A percentile compares a stretch with the other conserved stretches of the same genome.
Evolutionary conservation across 2,329 filamentous ascomycete genomes (phyloP).

Genomic region (Diaporthe vaccinii): DNA sequence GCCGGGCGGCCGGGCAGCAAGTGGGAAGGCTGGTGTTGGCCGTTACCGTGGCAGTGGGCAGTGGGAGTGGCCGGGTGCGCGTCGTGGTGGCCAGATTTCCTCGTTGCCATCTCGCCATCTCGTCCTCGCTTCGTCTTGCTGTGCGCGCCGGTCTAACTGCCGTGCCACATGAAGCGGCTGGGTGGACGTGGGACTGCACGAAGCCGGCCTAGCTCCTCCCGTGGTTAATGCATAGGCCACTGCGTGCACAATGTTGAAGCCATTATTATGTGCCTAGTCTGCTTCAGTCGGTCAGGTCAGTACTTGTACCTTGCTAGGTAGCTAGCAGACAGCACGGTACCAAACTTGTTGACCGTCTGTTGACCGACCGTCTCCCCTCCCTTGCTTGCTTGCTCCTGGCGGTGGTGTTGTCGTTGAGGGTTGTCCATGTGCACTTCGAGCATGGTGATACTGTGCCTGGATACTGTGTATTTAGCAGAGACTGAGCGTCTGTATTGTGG

Average conservation of each 20-base stretch:
- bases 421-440: not conserved
- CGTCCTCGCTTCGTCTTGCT: conserved; percentile 21
- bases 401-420: not conserved
- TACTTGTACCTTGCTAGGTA: not conserved
- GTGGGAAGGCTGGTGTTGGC: conserved; percentile 16
- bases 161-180: conserved; percentile 32
- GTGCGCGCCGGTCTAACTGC: conserved; percentile 14
- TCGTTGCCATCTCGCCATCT: conserved; percentile 33
- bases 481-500: conserved; percentile 2
- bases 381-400: not conserved
- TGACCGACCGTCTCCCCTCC: not conserved
- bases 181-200: conserved; percentile 8
- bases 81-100: conserved; percentile 18
- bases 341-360: conserved; percentile 13
- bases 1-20: conserved; percentile 19
- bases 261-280: not conserved
- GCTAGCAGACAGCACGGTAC: conserved; percentile 4
- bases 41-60: conserved; percentile 23
- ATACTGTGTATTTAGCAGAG: not conserved
- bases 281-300: not conserved
- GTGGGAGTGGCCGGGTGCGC: conserved; percentile 22
- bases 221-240: conserved; percentile 22
- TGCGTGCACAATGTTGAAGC: not conserved
- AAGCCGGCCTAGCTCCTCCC: conserved; percentile 18
- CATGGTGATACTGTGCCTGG: conserved; percentile 6